Conservation (phyloP, 225 moss, liverwort and hornwort species). For the Takakia lepidozioides region DNA sequence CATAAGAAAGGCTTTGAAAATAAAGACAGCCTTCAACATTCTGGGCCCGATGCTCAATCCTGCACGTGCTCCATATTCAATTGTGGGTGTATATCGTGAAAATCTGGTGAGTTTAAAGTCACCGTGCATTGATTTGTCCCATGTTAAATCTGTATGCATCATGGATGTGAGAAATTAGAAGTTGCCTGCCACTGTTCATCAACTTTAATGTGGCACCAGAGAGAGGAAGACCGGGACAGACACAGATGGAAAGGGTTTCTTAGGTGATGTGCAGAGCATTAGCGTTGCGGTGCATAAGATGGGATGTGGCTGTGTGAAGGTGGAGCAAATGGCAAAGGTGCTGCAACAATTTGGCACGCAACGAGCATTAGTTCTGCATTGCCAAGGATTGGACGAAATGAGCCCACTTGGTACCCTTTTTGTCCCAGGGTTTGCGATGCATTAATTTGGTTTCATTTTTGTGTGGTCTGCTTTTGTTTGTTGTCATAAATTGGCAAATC, state of each 20-base stretch:
- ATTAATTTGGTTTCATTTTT: too few relatives aligned
- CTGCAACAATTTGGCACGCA: conserved; percentile 78
- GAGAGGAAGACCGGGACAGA: background rate
- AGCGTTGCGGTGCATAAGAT: background rate
- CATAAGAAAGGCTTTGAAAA: conserved; percentile 70
- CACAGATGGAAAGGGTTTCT: background rate
- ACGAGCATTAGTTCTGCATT: conserved; percentile 90
- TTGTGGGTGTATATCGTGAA: conserved; percentile 86
- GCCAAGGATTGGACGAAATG: conserved; percentile 95
- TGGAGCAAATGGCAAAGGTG: conserved; percentile 77
- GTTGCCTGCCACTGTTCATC: background rate
- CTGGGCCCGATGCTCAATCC: conserved; percentile 96
- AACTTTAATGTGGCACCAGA: background rate
- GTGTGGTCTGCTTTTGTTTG: too few relatives aligned
- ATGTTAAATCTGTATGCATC: too few relatives aligned
- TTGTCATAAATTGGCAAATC: too few relatives aligned
- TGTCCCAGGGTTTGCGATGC: too few relatives aligned
- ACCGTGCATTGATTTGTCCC: too few relatives aligned
- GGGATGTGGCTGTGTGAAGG: conserved; percentile 9
- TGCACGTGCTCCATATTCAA: conserved; percentile 71
- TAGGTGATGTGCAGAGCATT: background rate
- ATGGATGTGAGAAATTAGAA: too few relatives aligned
- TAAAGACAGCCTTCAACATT: conserved; percentile 96
- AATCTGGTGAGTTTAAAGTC: conserved; percentile 69
- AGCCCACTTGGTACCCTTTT: conserved; percentile 78